Percentiles rank a stretch among this genome's conserved stretches.
Conservation (phyloP, 805 yeast species). For the Huiozyma naganishii region DNA sequence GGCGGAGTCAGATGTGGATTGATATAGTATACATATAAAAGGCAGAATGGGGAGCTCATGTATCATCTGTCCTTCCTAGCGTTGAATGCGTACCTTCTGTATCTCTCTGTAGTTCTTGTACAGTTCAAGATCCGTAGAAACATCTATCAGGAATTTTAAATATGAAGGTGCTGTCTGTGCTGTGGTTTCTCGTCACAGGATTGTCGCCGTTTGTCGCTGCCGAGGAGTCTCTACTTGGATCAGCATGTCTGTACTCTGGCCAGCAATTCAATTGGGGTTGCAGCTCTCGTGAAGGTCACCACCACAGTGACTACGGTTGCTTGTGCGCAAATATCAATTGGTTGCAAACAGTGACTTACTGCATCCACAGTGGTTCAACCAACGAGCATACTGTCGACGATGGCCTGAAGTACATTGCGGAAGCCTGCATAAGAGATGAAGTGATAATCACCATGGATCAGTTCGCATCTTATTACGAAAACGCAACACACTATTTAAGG, state of each 20-base stretch:
- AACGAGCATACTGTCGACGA: slow-evolving; percentile 26
- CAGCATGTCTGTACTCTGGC: slow-evolving; percentile 33
- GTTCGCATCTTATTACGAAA: slow-evolving; percentile 25
- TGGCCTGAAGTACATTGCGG: slow-evolving; percentile 31
- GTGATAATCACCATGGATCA: slow-evolving; percentile 9
- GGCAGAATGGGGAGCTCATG: too few relatives aligned
- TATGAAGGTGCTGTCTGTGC: too few relatives aligned
- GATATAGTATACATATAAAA: too few relatives aligned
- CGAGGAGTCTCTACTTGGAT: slow-evolving; percentile 30
- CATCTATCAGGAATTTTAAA: too few relatives aligned
- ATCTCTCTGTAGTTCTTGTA: too few relatives aligned
- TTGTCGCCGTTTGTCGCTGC: slow-evolving; percentile 9
- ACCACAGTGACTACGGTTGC: slow-evolving; percentile 29
- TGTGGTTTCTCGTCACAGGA: too few relatives aligned
- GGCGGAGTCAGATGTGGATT: too few relatives aligned
- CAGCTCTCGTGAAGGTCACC: slow-evolving; percentile 22
- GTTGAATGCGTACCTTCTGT: too few relatives aligned
- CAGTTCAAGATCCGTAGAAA: too few relatives aligned
- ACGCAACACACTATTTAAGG: slow-evolving; percentile 28
- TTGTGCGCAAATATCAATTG: slow-evolving; percentile 34
- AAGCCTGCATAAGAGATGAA: slow-evolving; percentile 19
- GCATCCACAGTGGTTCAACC: slow-evolving; percentile 29
- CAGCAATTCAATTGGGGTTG: slow-evolving; percentile 36
- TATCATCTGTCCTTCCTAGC: too few relatives aligned
- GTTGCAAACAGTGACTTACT: slow-evolving; percentile 35